A percentile compares a stretch with the other conserved stretches of the same genome.
These are phyloP conservation scores for Thamnidium elegans DNA, from an alignment of 192 early-diverging fungal species.

Conservation along the genomic window DNA sequence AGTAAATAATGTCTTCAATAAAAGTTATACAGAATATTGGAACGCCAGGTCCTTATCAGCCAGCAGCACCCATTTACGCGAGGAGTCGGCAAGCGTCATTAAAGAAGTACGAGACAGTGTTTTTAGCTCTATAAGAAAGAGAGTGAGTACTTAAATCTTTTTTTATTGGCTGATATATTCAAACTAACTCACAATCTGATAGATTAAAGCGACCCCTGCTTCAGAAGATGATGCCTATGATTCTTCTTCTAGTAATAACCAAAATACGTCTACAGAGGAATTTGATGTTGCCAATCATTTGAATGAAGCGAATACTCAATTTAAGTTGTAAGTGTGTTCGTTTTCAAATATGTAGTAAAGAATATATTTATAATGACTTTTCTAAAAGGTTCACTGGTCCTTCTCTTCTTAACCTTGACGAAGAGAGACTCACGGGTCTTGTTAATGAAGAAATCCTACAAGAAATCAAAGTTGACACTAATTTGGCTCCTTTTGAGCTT, in stretches of 20 bases:
- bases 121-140: too few relatives aligned
- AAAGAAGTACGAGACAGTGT: too few relatives aligned
- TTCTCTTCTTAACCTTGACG: conserved; percentile 2
- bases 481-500: conserved; percentile 1
- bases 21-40: too few relatives aligned
- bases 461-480: conserved; percentile 1
- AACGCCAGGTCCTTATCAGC: neutral
- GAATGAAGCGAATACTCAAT: conserved; percentile 4
- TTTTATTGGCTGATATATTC: neutral
- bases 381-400: conserved; percentile 9
- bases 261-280: conserved; percentile 2
- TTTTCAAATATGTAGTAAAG: conserved; percentile 12
- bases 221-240: conserved; percentile 4
- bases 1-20: too few relatives aligned
- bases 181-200: conserved; percentile 13
- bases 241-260: conserved; percentile 7
- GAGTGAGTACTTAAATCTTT: too few relatives aligned
- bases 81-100: too few relatives aligned
- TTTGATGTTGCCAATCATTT: conserved; percentile 1
- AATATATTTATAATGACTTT: conserved; percentile 8
- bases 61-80: too few relatives aligned
- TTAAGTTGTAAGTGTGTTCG: conserved; percentile 11
- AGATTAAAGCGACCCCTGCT: neutral
- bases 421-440: conserved; percentile 11
- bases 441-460: conserved; percentile 5